These are phyloP conservation scores for Barbarea vulgaris DNA, from an alignment of 345 rosid genomes.

Conservation along the genomic window DNA sequence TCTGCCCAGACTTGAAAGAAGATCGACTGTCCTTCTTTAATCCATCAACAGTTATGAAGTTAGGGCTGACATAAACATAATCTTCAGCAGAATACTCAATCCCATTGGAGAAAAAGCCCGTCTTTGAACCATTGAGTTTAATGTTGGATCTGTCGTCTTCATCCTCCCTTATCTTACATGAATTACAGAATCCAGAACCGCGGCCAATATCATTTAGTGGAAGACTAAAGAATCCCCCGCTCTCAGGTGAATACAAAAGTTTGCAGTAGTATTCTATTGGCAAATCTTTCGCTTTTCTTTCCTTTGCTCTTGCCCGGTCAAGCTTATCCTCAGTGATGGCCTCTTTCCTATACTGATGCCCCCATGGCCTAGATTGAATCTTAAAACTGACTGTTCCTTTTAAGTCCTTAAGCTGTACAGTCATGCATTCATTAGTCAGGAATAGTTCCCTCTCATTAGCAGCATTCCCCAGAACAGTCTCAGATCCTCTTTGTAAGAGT, in stretches of 20 bases:
- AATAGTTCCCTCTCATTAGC: conserved; percentile 71
- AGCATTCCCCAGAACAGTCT: conserved; percentile 64
- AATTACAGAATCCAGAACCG: conserved; percentile 54
- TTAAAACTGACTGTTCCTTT: conserved; percentile 47
- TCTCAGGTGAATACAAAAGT: conserved; percentile 61
- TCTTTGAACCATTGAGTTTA: conserved; percentile 37
- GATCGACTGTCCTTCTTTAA: conserved; percentile 37
- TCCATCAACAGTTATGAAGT: conserved; percentile 33
- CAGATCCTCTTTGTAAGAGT: conserved; percentile 52
- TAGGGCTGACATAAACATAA: conserved; percentile 57
- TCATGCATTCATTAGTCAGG: conserved; percentile 53
- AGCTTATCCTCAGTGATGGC: conserved; percentile 43
- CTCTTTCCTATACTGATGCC: conserved; percentile 57
- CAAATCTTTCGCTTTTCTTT: conserved; percentile 55
- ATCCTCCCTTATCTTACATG: conserved; percentile 50
- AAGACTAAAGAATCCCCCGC: conserved; percentile 70
- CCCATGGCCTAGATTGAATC: conserved; percentile 62
- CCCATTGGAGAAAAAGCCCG: conserved; percentile 47
- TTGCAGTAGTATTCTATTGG: conserved; percentile 59
- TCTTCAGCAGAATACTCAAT: conserved; percentile 50
- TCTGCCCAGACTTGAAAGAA: conserved; percentile 59
- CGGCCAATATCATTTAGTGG: conserved; percentile 48
- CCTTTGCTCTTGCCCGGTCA: conserved; percentile 57
- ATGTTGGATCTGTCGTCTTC: conserved; percentile 38
- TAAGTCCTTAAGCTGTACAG: conserved; percentile 50